Evolutionary conservation across 164 flowering plant species (phyloP).

Genomic region (Nymphaea thermarum): DNA sequence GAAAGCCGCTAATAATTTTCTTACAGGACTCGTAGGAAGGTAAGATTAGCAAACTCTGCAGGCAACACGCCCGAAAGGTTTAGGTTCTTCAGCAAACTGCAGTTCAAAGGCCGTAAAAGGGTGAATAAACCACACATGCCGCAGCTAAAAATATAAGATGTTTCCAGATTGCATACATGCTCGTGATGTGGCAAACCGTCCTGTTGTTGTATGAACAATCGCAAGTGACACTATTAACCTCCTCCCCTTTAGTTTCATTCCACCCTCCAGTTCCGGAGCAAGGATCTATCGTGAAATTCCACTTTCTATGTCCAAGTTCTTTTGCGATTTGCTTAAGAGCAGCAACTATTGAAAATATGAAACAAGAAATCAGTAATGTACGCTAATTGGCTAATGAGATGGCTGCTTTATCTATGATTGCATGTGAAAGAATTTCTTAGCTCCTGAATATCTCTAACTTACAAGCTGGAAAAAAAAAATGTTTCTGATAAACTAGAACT

Average conservation of each 20-base stretch:
- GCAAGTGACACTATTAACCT: conserved; percentile 17
- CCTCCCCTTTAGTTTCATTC: neutral
- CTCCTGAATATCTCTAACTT: too few relatives aligned
- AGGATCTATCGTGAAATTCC: neutral
- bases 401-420: too few relatives aligned
- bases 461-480: too few relatives aligned
- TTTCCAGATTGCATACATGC: conserved; percentile 7
- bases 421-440: too few relatives aligned
- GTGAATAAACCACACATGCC: neutral
- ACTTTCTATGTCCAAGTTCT: neutral
- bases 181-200: conserved; percentile 25
- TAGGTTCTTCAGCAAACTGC: conserved; percentile 47
- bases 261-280: neutral
- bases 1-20: conserved; percentile 10
- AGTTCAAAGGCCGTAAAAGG: neutral
- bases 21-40: conserved; percentile 45
- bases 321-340: neutral
- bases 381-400: neutral
- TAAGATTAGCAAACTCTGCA: conserved; percentile 46
- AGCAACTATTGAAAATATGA: neutral
- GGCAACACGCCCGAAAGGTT: conserved; percentile 52
- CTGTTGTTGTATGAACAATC: conserved; percentile 19
- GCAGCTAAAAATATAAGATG: neutral
- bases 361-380: neutral
- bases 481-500: too few relatives aligned